Conservation (phyloP, 2,329 filamentous ascomycete genomes). For the Colletotrichum nymphaeae region DNA sequence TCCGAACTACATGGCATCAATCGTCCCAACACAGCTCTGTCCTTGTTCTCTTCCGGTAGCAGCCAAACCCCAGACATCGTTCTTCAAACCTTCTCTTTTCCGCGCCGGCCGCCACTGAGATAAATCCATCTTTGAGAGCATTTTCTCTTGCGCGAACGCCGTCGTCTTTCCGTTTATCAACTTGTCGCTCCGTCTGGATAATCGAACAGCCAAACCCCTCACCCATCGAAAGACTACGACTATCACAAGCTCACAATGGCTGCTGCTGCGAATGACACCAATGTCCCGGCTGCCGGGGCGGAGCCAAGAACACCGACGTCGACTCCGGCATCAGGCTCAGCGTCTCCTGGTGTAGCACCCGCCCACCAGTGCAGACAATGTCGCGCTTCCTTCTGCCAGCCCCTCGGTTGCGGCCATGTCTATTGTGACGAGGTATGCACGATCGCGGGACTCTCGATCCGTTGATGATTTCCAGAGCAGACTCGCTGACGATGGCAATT, state of each 20-base stretch:
- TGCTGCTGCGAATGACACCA: neutral
- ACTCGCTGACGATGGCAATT: neutral
- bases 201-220: neutral
- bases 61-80: neutral
- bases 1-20: neutral
- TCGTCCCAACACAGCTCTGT: neutral
- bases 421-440: constrained; percentile 17
- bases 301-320: constrained; percentile 1
- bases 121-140: neutral
- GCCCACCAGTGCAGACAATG: constrained; percentile 22
- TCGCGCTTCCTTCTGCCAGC: constrained; percentile 9
- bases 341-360: neutral
- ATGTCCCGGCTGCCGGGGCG: neutral
- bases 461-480: neutral
- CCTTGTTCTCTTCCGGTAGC: neutral
- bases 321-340: neutral
- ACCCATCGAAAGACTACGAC: neutral
- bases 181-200: no score
- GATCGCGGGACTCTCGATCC: neutral
- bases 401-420: constrained; percentile 20
- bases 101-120: neutral
- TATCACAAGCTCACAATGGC: neutral
- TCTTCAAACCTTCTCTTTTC: neutral
- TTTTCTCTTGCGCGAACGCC: neutral
- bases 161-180: neutral